Percentiles rank a stretch among this genome's conserved stretches.
phyloP scores from a whole-genome alignment of 1,284 basidiomycete genomes.

The Moniliella sp. region DNA sequence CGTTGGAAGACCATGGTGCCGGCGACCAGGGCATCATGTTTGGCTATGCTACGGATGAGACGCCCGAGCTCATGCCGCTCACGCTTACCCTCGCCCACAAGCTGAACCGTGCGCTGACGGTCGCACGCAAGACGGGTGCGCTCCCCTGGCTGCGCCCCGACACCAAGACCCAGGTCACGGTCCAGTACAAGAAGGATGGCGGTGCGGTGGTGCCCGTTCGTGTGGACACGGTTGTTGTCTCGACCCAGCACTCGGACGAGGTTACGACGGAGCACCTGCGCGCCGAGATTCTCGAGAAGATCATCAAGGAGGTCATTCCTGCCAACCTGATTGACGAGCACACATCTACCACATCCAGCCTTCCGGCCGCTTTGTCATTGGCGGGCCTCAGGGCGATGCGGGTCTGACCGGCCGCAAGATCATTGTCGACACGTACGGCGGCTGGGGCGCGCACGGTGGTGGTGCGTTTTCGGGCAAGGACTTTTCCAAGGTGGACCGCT shows the following conservation, averaged over 20 bases:
- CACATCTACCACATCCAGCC: slow-evolving; percentile 97
- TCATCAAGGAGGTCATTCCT: slow-evolving; percentile 84
- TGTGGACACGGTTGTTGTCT: slow-evolving; percentile 93
- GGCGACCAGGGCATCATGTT: slow-evolving; percentile 99
- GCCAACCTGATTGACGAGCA: slow-evolving; percentile 68
- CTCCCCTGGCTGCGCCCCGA: slow-evolving; percentile 88
- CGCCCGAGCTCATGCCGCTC: slow-evolving; percentile 87
- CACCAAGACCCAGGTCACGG: slow-evolving; percentile 96
- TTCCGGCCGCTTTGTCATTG: slow-evolving; percentile 96
- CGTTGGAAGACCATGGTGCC: slow-evolving; percentile 81
- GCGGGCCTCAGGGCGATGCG: slow-evolving; percentile 97
- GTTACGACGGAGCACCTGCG: slow-evolving; percentile 83
- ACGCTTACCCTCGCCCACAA: slow-evolving; percentile 94
- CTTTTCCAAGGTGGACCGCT: slow-evolving; percentile 94
- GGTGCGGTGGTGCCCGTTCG: slow-evolving; percentile 84
- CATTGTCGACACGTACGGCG: slow-evolving; percentile 72
- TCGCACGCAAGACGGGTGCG: slow-evolving; percentile 61
- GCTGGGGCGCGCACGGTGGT: slow-evolving; percentile 99
- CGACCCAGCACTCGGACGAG: slow-evolving; percentile 89
- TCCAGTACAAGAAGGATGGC: slow-evolving; percentile 95
- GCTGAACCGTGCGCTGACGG: slow-evolving; percentile 84
- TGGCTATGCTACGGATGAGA: slow-evolving; percentile 97
- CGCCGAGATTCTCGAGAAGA: slow-evolving; percentile 70
- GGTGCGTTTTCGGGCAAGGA: slow-evolving; percentile 99
- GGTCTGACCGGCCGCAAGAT: too few relatives aligned